phyloP scores from a whole-genome alignment of 306 rosid genomes.

The Corylus avellana region DNA sequence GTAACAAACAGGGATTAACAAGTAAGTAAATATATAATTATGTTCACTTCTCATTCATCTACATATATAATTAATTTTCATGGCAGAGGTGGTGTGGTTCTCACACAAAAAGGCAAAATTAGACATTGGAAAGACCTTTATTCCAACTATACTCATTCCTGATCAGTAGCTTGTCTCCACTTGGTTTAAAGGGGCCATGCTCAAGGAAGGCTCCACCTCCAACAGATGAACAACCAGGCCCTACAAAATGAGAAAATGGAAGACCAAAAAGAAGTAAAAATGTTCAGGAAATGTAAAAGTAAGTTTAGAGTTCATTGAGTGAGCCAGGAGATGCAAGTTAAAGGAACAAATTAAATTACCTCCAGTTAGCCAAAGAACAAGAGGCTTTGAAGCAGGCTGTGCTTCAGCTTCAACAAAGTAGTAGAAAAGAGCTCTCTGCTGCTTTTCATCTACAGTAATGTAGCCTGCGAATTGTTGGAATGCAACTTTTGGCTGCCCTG shows the following conservation, averaged over 20 bases:
- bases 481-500: constrained; percentile 73
- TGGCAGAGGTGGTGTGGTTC: too few relatives aligned
- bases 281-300: neutral
- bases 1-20: neutral
- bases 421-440: constrained; percentile 69
- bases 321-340: neutral
- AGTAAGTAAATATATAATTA: neutral
- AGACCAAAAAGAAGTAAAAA: too few relatives aligned
- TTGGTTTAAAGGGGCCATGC: constrained; percentile 38
- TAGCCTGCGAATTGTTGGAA: constrained; percentile 79
- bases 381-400: constrained; percentile 73
- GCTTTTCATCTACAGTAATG: constrained; percentile 59
- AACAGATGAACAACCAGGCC: constrained; percentile 43
- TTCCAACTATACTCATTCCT: constrained; percentile 45
- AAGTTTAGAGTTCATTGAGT: neutral
- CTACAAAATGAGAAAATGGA: neutral
- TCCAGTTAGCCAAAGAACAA: constrained; percentile 84
- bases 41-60: too few relatives aligned
- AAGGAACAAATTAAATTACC: constrained; percentile 29
- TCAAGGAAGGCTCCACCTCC: constrained; percentile 41
- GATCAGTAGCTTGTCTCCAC: constrained; percentile 7
- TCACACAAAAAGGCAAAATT: too few relatives aligned
- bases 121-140: constrained; percentile 25
- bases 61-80: too few relatives aligned
- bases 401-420: constrained; percentile 77